Evolutionary conservation across 257 asterid species (phyloP), one percentile per base, ranked within the genome.

Genomic region (Nicotiana otophora): DNA sequence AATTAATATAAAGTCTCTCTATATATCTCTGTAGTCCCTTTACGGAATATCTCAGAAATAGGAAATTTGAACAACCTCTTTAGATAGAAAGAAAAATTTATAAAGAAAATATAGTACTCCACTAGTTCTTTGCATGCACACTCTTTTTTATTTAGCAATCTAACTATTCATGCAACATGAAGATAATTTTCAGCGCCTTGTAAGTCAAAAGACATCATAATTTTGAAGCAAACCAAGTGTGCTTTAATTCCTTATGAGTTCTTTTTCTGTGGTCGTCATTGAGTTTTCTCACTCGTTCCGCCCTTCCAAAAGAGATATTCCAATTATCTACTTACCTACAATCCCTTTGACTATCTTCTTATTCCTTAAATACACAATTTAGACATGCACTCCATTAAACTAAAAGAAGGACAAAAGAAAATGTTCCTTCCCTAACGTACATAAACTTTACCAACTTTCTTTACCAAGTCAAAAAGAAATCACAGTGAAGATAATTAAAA

Each of bases 201-300:
- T 17, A 82, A 75, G 82, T 76, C 85, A 82, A 82, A 76, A 76
- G 70, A 23, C 51, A 70, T 57, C 33, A 69, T 7, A 15, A 58
- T 81, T 82, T 58, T 39, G 36, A 58, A 72, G 64, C 46, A 58
- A 69, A 70, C 54, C 31, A 61, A 34, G 62, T 34, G 54, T 62
- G 66, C 16, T 64, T 57, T 42, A 9, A 42, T 42, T 69, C 42
- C 23, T 82, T 10, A 17, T 46, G 5, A 51, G 28, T 62, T 53
- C 57, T 5, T 66, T 55, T 39, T 10, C 19, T 46, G 6, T 4
- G 64, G 63, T 83, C 61, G 51, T 83, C 51, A 5, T 17, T 65
- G 28, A 30, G 30, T 61, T 74, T 74, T 74, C 4, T 14, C 64
- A 39, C 55, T 28, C 77, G 8, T 54, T 33, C 74, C 39, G 19